These are phyloP conservation scores for Arthrinium puccinioides DNA, from an alignment of 2,329 filamentous ascomycete genomes.

Conservation along the genomic window DNA sequence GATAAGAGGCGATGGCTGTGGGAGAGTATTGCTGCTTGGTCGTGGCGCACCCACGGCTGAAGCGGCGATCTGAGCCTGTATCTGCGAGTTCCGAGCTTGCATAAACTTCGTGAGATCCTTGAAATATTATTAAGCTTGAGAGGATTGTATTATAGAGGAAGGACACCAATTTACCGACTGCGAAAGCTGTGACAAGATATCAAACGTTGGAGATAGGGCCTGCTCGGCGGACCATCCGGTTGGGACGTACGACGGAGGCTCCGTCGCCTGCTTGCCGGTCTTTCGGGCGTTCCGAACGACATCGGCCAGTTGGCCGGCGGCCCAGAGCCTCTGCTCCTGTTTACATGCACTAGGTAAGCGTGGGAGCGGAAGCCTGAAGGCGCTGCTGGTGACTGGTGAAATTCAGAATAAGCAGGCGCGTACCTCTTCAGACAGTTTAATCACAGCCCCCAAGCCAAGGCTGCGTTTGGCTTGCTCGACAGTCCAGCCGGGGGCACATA, in stretches of 20 bases:
- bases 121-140: neutral
- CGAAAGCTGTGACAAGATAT: neutral
- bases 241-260: neutral
- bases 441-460: neutral
- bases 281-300: neutral
- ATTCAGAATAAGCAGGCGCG: neutral
- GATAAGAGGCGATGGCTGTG: neutral
- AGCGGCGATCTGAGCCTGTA: neutral
- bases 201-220: neutral
- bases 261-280: neutral
- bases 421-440: constrained; percentile 1
- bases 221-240: neutral
- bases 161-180: neutral
- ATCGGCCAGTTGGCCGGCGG: neutral
- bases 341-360: neutral
- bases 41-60: neutral
- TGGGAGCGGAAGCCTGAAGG: neutral
- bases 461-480: constrained; percentile 1
- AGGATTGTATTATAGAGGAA: neutral
- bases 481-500: constrained; percentile 1
- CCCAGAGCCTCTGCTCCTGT: neutral
- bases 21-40: neutral
- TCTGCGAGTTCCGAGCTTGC: neutral
- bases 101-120: neutral
- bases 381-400: too few relatives aligned